Evolutionary conservation across 306 rosid genomes (phyloP).

Genomic region (Cicer bijugum): DNA sequence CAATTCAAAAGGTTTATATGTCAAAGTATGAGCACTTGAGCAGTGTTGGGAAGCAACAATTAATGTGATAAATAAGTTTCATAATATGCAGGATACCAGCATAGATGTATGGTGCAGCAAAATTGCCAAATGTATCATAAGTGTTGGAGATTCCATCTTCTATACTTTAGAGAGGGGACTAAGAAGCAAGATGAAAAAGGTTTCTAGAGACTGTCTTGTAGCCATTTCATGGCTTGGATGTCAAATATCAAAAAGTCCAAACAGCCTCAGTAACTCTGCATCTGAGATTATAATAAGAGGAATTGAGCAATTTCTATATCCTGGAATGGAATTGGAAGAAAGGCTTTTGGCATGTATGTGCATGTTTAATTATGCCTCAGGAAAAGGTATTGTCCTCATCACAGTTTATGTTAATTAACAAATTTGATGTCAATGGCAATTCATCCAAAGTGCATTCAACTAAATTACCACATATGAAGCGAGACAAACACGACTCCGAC

Average conservation of each 20-base stretch:
- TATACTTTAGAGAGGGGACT: slow-evolving; percentile 66
- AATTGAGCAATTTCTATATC: slow-evolving; percentile 71
- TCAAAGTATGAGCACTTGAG: slow-evolving; percentile 15
- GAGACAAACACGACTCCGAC: no score
- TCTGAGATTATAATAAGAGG: slow-evolving; percentile 71
- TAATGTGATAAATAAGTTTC: slow-evolving; percentile 38
- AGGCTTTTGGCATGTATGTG: slow-evolving; percentile 79
- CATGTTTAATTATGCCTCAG: slow-evolving; percentile 74
- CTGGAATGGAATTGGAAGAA: slow-evolving; percentile 78
- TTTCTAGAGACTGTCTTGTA: slow-evolving; percentile 69
- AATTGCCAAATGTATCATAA: slow-evolving; percentile 59
- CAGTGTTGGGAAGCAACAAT: background rate
- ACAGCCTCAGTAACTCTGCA: slow-evolving; percentile 57
- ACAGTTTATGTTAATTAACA: slow-evolving; percentile 9
- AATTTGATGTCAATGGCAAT: background rate
- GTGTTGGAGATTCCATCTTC: slow-evolving; percentile 63
- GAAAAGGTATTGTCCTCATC: slow-evolving; percentile 62
- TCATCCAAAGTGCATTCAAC: slow-evolving; percentile 14
- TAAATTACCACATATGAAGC: background rate
- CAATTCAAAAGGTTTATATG: background rate
- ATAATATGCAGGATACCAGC: slow-evolving; percentile 64
- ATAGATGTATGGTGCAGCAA: slow-evolving; percentile 74
- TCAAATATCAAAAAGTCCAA: slow-evolving; percentile 66
- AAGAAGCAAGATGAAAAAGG: slow-evolving; percentile 59
- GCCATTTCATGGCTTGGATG: slow-evolving; percentile 83